Evolutionary conservation across 495 filamentous ascomycete species (phyloP).

Genomic region (Penicillium turbatum): DNA sequence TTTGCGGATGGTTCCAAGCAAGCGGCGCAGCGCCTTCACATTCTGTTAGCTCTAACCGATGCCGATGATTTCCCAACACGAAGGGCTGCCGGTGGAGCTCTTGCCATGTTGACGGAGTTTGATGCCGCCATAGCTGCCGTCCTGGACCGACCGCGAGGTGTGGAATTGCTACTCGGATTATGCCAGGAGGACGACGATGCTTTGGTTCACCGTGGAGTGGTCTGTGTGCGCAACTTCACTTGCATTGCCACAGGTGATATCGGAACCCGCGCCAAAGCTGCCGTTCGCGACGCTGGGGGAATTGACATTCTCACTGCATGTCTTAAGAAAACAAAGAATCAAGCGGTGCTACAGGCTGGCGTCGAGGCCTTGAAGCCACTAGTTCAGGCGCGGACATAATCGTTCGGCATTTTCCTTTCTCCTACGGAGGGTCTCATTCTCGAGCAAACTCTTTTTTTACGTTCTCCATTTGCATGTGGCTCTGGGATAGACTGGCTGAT

Average conservation of each 20-base stretch:
- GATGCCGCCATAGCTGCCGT: conserved; percentile 67
- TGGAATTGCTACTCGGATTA: conserved; percentile 65
- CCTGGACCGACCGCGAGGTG: conserved; percentile 61
- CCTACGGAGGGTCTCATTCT: conserved; percentile 4
- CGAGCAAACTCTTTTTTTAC: neutral
- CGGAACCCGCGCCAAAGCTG: conserved; percentile 35
- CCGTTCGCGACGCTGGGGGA: conserved; percentile 44
- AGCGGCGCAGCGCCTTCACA: conserved; percentile 68
- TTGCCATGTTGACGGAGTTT: conserved; percentile 78
- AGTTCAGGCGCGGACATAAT: conserved; percentile 34
- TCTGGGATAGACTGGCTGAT: neutral
- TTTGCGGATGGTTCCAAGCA: conserved; percentile 67
- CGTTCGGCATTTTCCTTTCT: neutral
- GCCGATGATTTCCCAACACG: conserved; percentile 75
- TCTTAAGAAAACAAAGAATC: conserved; percentile 58
- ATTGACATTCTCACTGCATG: conserved; percentile 58
- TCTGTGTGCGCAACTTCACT: conserved; percentile 57
- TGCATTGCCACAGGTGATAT: conserved; percentile 40
- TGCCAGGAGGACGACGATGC: conserved; percentile 74
- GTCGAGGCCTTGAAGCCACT: conserved; percentile 60
- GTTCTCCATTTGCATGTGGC: conserved; percentile 7
- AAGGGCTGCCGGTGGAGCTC: conserved; percentile 78
- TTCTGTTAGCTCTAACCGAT: conserved; percentile 82
- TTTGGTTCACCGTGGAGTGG: conserved; percentile 71
- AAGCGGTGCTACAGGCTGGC: conserved; percentile 59